Evolutionary conservation across 768 basidiomycete genomes (phyloP).

Genomic region (Tylopilus balloui): DNA sequence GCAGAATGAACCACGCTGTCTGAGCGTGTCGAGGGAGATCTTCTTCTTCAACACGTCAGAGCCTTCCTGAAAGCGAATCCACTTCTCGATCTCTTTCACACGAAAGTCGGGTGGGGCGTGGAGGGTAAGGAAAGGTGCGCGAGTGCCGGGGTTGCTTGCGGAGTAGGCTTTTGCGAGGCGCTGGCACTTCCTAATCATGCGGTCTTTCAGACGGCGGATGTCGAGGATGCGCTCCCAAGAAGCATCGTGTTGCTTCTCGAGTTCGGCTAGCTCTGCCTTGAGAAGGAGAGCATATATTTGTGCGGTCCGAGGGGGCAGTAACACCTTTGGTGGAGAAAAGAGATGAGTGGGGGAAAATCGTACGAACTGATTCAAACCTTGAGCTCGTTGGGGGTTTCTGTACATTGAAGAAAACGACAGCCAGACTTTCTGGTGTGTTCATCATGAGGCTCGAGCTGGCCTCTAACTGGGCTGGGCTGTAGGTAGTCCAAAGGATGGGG

Average conservation of each 20-base stretch:
- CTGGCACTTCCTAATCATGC: slow-evolving; percentile 77
- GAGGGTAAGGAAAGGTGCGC: slow-evolving; percentile 56
- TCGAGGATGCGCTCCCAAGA: slow-evolving; percentile 69
- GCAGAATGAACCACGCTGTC: slow-evolving; percentile 30
- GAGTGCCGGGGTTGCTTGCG: slow-evolving; percentile 36
- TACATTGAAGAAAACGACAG: slow-evolving; percentile 71
- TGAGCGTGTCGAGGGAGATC: slow-evolving; percentile 15
- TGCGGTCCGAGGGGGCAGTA: slow-evolving; percentile 65
- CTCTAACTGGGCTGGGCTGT: slow-evolving; percentile 63
- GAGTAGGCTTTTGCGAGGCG: slow-evolving; percentile 49
- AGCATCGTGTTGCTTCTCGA: slow-evolving; percentile 50
- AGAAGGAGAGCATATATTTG: slow-evolving; percentile 63
- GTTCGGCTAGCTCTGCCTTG: slow-evolving; percentile 56
- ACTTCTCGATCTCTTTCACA: slow-evolving; percentile 75
- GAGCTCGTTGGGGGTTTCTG: slow-evolving; percentile 71
- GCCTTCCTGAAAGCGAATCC: slow-evolving; percentile 53
- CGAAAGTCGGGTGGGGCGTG: slow-evolving; percentile 70
- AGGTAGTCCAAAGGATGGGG: slow-evolving; percentile 47
- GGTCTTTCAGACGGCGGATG: slow-evolving; percentile 74
- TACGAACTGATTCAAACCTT: slow-evolving; percentile 42
- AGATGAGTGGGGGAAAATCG: neutral
- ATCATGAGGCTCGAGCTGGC: slow-evolving; percentile 69
- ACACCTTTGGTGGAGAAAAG: slow-evolving; percentile 41
- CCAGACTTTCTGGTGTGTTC: slow-evolving; percentile 46
- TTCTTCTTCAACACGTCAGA: slow-evolving; percentile 23